These are phyloP conservation scores for Carallia pectinifolia DNA, from an alignment of 345 rosid genomes.

Conservation along the genomic window DNA sequence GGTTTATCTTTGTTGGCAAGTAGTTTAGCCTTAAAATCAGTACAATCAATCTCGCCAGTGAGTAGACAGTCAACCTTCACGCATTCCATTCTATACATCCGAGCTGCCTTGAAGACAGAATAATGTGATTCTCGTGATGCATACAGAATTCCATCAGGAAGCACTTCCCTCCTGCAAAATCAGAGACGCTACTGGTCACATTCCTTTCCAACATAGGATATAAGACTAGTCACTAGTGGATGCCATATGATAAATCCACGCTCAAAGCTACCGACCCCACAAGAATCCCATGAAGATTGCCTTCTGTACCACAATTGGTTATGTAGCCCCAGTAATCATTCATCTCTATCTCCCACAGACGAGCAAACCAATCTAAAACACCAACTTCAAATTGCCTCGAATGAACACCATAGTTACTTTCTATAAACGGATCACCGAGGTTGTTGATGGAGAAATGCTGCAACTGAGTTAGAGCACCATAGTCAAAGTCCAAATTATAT, in stretches of 20 bases:
- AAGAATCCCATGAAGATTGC: constrained; percentile 97
- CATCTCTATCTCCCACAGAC: constrained; percentile 94
- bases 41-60: constrained; percentile 88
- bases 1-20: constrained; percentile 86
- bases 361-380: constrained; percentile 99
- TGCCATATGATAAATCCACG: background rate
- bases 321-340: constrained; percentile 95
- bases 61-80: constrained; percentile 65
- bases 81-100: constrained; percentile 94
- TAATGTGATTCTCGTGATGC: constrained; percentile 86
- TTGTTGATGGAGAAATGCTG: constrained; percentile 96
- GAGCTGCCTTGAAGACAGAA: constrained; percentile 91
- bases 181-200: background rate
- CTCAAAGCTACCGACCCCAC: constrained; percentile 58
- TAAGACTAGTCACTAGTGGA: background rate
- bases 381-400: constrained; percentile 98
- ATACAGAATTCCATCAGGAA: constrained; percentile 86
- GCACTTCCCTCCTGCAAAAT: constrained; percentile 70
- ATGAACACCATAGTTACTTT: constrained; percentile 96
- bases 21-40: constrained; percentile 59
- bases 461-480: constrained; percentile 84
- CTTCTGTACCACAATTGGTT: constrained; percentile 96
- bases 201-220: background rate
- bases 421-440: constrained; percentile 95
- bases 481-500: constrained; percentile 88